A percentile compares a stretch with the other conserved stretches of the same genome.
phyloP scores from a whole-genome alignment of 2,329 filamentous ascomycete genomes.

The Nothopassalora personata region DNA sequence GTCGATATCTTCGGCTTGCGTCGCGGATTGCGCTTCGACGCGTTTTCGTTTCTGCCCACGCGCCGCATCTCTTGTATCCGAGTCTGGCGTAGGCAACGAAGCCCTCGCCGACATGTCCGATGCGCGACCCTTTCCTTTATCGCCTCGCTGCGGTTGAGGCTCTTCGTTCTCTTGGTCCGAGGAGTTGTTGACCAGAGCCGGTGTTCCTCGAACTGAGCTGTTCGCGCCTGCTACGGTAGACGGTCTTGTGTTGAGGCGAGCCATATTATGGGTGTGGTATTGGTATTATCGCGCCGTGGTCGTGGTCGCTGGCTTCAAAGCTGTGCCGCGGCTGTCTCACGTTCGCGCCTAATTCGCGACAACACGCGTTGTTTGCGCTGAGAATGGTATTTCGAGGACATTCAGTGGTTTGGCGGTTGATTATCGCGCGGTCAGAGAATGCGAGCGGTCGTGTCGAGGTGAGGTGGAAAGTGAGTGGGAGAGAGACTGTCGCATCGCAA shows the following conservation, averaged over 20 bases:
- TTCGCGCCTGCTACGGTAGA: slow-evolving; percentile 6
- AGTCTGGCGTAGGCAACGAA: slow-evolving; percentile 36
- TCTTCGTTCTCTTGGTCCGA: slow-evolving; percentile 45
- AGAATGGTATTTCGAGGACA: neutral
- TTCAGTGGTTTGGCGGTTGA: neutral
- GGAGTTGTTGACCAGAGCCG: slow-evolving; percentile 6
- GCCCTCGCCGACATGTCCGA: slow-evolving; percentile 33
- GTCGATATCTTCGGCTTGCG: slow-evolving; percentile 12
- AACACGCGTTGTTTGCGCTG: neutral
- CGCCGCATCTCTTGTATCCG: slow-evolving; percentile 26
- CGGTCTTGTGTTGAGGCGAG: slow-evolving; percentile 21
- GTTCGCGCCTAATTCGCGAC: neutral
- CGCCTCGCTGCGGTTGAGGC: slow-evolving; percentile 22
- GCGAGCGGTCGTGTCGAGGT: neutral
- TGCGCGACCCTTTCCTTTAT: slow-evolving; percentile 41
- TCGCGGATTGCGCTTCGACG: slow-evolving; percentile 6
- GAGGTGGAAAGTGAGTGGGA: neutral
- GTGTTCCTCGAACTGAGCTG: neutral
- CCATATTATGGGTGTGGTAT: slow-evolving; percentile 18
- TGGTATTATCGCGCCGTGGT: neutral
- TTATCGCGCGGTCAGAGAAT: neutral
- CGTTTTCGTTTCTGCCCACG: slow-evolving; percentile 27
- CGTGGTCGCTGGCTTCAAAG: neutral
- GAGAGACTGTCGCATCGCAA: no score
- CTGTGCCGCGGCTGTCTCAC: neutral